Base-by-base conservation (phyloP, 805 yeast genomes). In the Wickerhamiella kurtzmanii region DNA sequence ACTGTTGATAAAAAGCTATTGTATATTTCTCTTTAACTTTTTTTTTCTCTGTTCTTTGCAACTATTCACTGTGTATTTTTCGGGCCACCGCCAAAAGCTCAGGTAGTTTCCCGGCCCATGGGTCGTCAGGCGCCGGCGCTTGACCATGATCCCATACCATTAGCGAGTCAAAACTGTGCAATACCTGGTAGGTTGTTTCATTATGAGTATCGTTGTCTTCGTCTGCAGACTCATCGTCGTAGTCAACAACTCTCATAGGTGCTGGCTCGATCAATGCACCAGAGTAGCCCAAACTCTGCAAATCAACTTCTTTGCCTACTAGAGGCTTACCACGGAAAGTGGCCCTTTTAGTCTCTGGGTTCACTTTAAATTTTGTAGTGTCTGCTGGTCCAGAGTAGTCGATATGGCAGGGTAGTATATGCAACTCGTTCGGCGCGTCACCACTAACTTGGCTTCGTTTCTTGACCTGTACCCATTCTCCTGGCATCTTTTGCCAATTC, bases 291-390 rank as follows among this genome's bases (percentile, higher is more conserved):
- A 22, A 20, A 18, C 20, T 17, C 22, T 32, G 41, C 9, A 55
- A 48, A 35, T 55, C 54, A 3, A 55, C 48, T 11, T 17, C n/a
- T 9, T 22, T 35, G 2, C 60, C 60, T 3, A 41, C 39, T 21
- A 56, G 48, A 1, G 50, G 52, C 20, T 56, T 44, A 3, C 60
- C 60, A 2, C 59, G 49, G 9, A 56, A 45, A 15, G 45, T 42
- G 3, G 53, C 44, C 18, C 13, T 35, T 38, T 41, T 19, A 13
- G 11, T 21, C 2, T 43, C 35, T 35, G 22, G 44, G 9, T 32
- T 35, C 4, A 44, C 39, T 9, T 37, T 49, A 17, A 52, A 40
- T 41, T 50, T 48, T 17, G 48, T 15, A 17, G 43, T 47, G 21
- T 53, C 52, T 5, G 51, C 53, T 1, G 41, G 17, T 9, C 58